Evolutionary conservation across 2,329 filamentous ascomycete genomes (phyloP).

Genomic region (Byssothecium circinans): DNA sequence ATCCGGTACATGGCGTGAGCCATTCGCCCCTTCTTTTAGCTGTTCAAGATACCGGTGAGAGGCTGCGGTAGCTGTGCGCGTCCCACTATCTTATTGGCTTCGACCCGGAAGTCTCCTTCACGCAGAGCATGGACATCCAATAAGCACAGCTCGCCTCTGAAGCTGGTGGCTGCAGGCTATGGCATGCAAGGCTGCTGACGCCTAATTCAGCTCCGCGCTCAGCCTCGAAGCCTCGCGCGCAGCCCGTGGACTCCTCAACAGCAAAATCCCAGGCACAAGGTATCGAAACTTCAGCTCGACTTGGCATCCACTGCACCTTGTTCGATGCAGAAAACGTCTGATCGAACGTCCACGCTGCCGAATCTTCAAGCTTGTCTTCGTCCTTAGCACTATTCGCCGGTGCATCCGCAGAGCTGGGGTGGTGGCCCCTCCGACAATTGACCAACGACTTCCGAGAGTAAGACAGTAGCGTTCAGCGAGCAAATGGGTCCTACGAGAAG

Average conservation of each 20-base stretch:
- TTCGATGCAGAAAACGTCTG: constrained; percentile 26
- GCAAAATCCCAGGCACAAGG: constrained; percentile 42
- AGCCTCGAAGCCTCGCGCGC: constrained; percentile 44
- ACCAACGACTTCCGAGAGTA: constrained; percentile 22
- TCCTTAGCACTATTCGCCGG: constrained; percentile 19
- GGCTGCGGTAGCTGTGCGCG: constrained; percentile 25
- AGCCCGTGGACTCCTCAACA: constrained; percentile 28
- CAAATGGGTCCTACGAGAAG: constrained; percentile 39
- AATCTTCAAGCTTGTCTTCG: constrained; percentile 18
- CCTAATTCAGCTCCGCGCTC: constrained; percentile 30
- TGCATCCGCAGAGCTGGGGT: constrained; percentile 31
- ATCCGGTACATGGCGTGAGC: constrained; percentile 37
- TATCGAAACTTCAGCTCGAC: constrained; percentile 26
- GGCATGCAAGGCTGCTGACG: constrained; percentile 45
- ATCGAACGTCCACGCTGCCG: constrained; percentile 23
- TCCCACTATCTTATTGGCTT: constrained; percentile 32
- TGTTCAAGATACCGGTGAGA: constrained; percentile 30
- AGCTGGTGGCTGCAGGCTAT: constrained; percentile 41
- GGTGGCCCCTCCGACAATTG: constrained; percentile 36
- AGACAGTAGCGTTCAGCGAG: constrained; percentile 18
- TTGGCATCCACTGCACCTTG: constrained; percentile 35
- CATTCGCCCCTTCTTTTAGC: constrained; percentile 34
- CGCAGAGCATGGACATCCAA: constrained; percentile 37
- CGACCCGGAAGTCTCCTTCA: constrained; percentile 17
- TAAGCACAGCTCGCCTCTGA: constrained; percentile 38